A percentile compares a stretch with the other conserved stretches of the same genome.
Evolutionary conservation across 2,329 filamentous ascomycete genomes (phyloP).

Genomic region (Alternaria burnsii): DNA sequence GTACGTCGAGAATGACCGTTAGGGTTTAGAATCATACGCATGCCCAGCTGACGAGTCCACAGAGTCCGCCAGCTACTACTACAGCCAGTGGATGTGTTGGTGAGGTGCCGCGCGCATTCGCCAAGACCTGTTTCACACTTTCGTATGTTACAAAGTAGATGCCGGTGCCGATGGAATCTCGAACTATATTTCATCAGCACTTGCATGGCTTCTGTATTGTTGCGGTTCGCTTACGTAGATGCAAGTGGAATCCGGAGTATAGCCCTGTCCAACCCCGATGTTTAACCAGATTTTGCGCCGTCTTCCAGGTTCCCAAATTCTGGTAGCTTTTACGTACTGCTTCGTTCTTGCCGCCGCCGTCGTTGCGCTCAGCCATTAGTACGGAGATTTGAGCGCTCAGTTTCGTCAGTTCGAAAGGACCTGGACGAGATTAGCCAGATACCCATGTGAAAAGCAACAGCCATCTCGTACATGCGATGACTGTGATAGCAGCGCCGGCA

Average conservation of each 20-base stretch:
- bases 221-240: slow-evolving; percentile 68
- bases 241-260: slow-evolving; percentile 82
- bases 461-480: slow-evolving; percentile 71
- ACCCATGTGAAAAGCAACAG: neutral
- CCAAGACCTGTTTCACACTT: slow-evolving; percentile 82
- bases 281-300: slow-evolving; percentile 78
- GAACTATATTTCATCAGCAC: slow-evolving; percentile 61
- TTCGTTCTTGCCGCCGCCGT: slow-evolving; percentile 50
- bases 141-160: slow-evolving; percentile 93
- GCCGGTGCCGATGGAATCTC: slow-evolving; percentile 82
- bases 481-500: slow-evolving; percentile 80
- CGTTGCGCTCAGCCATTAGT: slow-evolving; percentile 71
- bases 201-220: neutral
- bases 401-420: slow-evolving; percentile 89
- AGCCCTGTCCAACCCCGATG: slow-evolving; percentile 76
- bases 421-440: slow-evolving; percentile 50
- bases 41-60: slow-evolving; percentile 85
- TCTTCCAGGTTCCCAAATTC: slow-evolving; percentile 79
- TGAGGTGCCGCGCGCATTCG: slow-evolving; percentile 75
- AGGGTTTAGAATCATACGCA: slow-evolving; percentile 63
- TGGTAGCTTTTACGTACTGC: slow-evolving; percentile 67
- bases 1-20: neutral
- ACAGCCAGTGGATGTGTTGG: slow-evolving; percentile 83
- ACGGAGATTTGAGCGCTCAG: slow-evolving; percentile 86
- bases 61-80: slow-evolving; percentile 79